A percentile compares a stretch with the other conserved stretches of the same genome.
These are phyloP conservation scores for Ustilago xerochloae DNA, from an alignment of 1,284 basidiomycete species.

Conservation along the genomic window DNA sequence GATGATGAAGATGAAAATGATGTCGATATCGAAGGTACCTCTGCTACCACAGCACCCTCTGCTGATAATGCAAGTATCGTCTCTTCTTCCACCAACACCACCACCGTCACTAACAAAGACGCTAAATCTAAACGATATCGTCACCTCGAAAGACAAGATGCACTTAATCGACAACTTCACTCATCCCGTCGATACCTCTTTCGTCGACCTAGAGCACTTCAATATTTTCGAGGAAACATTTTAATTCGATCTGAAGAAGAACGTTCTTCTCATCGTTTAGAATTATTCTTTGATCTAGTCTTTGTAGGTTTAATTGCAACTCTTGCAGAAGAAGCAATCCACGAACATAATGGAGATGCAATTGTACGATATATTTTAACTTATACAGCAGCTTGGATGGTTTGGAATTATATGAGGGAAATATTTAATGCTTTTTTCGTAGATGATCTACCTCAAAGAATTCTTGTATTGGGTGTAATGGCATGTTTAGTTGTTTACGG, in stretches of 20 bases:
- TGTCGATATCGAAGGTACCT: not conserved
- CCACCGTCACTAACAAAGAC: constrained; percentile 17
- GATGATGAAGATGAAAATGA: constrained; percentile 18
- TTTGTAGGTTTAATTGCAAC: constrained; percentile 61
- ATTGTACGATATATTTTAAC: constrained; percentile 58
- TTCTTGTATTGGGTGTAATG: constrained; percentile 61
- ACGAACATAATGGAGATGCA: constrained; percentile 47
- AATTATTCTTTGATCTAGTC: constrained; percentile 59
- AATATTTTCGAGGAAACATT: constrained; percentile 56
- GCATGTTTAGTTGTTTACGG: constrained; percentile 55
- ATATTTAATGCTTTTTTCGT: constrained; percentile 60
- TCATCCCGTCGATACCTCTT: constrained; percentile 52
- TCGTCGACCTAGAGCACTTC: constrained; percentile 54
- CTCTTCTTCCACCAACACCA: constrained; percentile 10
- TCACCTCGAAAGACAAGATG: constrained; percentile 32
- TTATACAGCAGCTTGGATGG: constrained; percentile 53
- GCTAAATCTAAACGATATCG: constrained; percentile 38
- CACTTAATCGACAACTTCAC: constrained; percentile 36
- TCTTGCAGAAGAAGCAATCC: constrained; percentile 53
- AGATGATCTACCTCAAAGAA: constrained; percentile 53
- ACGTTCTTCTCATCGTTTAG: constrained; percentile 46
- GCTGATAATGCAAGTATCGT: constrained; percentile 7
- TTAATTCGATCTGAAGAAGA: constrained; percentile 55
- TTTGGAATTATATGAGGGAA: constrained; percentile 60
- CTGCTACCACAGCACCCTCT: not conserved